These are phyloP conservation scores for Basipetospora chlamydospora DNA, from an alignment of 2,329 filamentous ascomycete genomes.

Conservation along the genomic window DNA sequence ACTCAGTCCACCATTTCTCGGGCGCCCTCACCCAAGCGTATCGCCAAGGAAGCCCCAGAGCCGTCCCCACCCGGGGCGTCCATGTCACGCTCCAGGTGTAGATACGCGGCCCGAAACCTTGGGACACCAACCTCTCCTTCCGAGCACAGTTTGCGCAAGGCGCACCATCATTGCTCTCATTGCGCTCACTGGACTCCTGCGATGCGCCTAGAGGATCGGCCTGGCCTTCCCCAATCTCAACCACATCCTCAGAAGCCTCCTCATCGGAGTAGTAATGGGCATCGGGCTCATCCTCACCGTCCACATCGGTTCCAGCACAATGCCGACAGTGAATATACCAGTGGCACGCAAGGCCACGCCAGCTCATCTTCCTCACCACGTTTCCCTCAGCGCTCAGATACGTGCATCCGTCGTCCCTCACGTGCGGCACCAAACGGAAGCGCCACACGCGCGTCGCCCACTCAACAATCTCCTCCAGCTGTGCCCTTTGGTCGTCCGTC, in stretches of 20 bases:
- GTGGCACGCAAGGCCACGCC: background rate
- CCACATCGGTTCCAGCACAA: too few species aligned
- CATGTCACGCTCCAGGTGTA: background rate
- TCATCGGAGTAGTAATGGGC: too few species aligned
- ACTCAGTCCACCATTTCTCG: too few species aligned
- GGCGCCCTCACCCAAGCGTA: too few species aligned
- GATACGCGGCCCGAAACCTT: background rate
- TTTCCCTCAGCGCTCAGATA: constrained; percentile 1
- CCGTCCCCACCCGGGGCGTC: background rate
- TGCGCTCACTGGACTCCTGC: too few species aligned
- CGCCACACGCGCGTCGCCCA: background rate
- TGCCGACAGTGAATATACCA: too few species aligned
- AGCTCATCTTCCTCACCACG: background rate
- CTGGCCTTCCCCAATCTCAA: too few species aligned
- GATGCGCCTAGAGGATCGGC: too few species aligned
- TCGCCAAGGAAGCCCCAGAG: too few species aligned
- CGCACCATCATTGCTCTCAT: too few species aligned
- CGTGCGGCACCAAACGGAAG: constrained; percentile 1
- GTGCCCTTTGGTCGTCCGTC: background rate
- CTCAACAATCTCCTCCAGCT: background rate
- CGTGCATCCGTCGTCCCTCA: background rate
- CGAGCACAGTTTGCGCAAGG: background rate
- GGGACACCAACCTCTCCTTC: background rate
- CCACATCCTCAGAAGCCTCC: too few species aligned
- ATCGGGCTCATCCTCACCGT: too few species aligned